Base-by-base conservation (phyloP, 2,329 filamentous ascomycete species). In the Nemania sp. region DNA sequence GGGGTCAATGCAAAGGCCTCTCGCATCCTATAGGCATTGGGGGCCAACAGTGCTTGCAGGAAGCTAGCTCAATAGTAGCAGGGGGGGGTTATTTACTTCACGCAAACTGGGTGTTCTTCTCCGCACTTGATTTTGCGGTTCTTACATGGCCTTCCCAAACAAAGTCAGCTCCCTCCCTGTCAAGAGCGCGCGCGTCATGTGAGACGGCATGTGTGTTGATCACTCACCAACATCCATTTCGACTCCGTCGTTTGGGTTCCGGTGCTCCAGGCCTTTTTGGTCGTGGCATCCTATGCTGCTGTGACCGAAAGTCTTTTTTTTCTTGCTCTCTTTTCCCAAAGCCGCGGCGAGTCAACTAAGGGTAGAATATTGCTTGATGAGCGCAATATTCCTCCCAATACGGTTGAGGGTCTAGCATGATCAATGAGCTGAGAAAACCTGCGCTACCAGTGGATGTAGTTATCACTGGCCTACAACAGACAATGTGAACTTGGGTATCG, bases 51-150 rank as follows among this genome's bases (percentile, higher is more conserved):
- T 10, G 64, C 57, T 57, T 64, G 51, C 52, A 63, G 27, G 53
- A 57, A 18, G 60, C 61, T 62, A 61, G 43, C 49, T 52, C 43
- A 68, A 38, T 29, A n/a, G 35, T 45, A 35, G 55, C 47, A 56
- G 35, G 61, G 57, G n/a, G 55, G 62, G 55, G 55, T 47, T 45
- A 64, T 65, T 69, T 81, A 85, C 83, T 93, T 94, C 56, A 86
- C 75, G 79, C 93, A 95, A 69, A 80, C 81, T 15, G 93, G 92
- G 72, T 90, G 91, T 76, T 92, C 90, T 79, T 95, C 93, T 70
- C 91, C 92, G 80, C 92, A 95, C 83, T 94, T 94, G 70, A 92
- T 88, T 79, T 92, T 95, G 68, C 91, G 87, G 70, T 87, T 87
- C 82, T 94, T 94, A 82, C 92, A 94, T 13, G 91, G 91, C 90